phyloP scores from a whole-genome alignment of 2,329 filamentous ascomycete genomes.

The Scolecobasidium constrictum region DNA sequence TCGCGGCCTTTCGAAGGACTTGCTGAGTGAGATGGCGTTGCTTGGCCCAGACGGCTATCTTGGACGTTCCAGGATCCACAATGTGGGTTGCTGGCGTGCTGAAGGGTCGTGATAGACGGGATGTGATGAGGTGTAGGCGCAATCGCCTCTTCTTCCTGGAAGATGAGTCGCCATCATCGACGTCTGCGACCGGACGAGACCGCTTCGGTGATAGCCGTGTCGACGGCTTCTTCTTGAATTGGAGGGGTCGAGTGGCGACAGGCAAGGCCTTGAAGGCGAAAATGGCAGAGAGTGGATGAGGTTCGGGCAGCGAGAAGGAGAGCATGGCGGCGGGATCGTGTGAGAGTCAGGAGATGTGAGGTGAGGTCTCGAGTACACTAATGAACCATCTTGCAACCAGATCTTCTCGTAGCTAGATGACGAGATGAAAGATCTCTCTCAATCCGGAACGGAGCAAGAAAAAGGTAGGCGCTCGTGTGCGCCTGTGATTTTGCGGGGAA shows the following conservation, averaged over 20 bases:
- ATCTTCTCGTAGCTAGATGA: too few relatives aligned
- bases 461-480: too few relatives aligned
- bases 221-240: background rate
- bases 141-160: constrained; percentile 54
- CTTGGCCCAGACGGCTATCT: constrained; percentile 35
- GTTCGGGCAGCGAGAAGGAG: background rate
- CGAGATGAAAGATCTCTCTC: too few relatives aligned
- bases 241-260: background rate
- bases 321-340: too few relatives aligned
- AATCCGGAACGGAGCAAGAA: too few relatives aligned
- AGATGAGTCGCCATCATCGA: background rate
- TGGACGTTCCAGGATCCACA: constrained; percentile 46
- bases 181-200: background rate
- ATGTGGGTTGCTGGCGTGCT: constrained; percentile 61
- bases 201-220: constrained; percentile 3
- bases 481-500: too few relatives aligned
- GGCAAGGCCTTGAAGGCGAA: background rate
- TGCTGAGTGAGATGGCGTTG: constrained; percentile 37
- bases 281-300: too few relatives aligned
- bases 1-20: constrained; percentile 52
- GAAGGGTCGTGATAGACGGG: constrained; percentile 57
- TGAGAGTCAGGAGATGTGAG: too few relatives aligned
- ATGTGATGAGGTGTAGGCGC: constrained; percentile 53
- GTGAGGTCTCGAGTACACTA: too few relatives aligned
- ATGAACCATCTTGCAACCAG: too few relatives aligned